Conservation (phyloP, 768 basidiomycete species). For the Mycena venus region DNA sequence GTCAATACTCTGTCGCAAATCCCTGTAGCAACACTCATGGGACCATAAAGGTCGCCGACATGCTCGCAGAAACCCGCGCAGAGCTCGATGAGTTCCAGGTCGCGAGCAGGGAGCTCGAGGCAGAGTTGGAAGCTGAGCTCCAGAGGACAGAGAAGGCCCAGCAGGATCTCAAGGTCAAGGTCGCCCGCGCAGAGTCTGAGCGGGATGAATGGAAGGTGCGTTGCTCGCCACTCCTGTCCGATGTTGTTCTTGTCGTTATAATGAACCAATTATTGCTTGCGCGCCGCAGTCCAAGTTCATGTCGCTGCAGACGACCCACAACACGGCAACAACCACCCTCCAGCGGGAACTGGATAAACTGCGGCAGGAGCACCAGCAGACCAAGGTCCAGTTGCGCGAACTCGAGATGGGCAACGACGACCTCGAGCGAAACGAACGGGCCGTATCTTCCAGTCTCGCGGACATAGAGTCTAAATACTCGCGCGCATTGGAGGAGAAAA, state of each 20-base stretch:
- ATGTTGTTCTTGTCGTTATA: not conserved
- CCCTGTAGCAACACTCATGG: not conserved
- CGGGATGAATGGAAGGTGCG: slow-evolving; percentile 95
- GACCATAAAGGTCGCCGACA: slow-evolving; percentile 71
- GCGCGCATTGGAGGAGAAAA: slow-evolving; percentile 94
- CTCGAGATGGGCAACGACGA: slow-evolving; percentile 99
- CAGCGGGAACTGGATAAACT: slow-evolving; percentile 92
- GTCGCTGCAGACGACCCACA: slow-evolving; percentile 90
- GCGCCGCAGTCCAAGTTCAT: slow-evolving; percentile 80
- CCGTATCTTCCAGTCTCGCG: slow-evolving; percentile 84
- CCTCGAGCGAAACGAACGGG: slow-evolving; percentile 93
- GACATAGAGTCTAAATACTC: slow-evolving; percentile 92
- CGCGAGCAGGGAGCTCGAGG: slow-evolving; percentile 91
- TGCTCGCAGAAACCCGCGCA: slow-evolving; percentile 85
- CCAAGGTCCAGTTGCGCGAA: slow-evolving; percentile 84
- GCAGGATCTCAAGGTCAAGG: slow-evolving; percentile 82
- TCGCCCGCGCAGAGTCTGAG: slow-evolving; percentile 77
- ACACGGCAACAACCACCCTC: slow-evolving; percentile 89
- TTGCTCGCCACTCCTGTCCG: slow-evolving; percentile 22
- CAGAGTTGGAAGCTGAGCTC: slow-evolving; percentile 92
- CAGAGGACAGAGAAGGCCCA: slow-evolving; percentile 89
- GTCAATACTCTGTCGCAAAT: slow-evolving; percentile 42
- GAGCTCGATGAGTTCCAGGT: slow-evolving; percentile 92
- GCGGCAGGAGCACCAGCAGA: slow-evolving; percentile 78
- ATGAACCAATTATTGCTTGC: not conserved